phyloP scores from a whole-genome alignment of 495 filamentous ascomycete genomes.

The Lichenothelia convexa region DNA sequence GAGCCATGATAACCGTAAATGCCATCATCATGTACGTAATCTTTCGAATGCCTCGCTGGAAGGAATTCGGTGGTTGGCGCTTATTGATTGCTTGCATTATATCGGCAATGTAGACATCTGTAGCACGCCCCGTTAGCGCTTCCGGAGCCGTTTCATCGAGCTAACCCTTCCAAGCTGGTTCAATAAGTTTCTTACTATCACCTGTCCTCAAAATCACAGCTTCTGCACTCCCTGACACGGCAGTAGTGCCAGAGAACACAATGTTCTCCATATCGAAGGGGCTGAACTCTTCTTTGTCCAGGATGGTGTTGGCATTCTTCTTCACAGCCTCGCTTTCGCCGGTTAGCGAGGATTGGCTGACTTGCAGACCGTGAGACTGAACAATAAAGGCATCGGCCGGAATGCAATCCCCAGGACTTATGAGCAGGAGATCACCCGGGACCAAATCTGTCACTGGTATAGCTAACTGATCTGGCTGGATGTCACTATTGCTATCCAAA shows the following conservation, averaged over 20 bases:
- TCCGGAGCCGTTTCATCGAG: too few relatives aligned
- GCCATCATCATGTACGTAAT: slow-evolving; percentile 3
- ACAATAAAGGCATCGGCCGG: background rate
- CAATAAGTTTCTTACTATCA: background rate
- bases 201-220: slow-evolving; percentile 1
- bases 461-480: background rate
- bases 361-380: background rate
- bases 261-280: slow-evolving; percentile 2
- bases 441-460: background rate
- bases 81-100: background rate
- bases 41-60: slow-evolving; percentile 1
- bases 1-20: slow-evolving; percentile 2
- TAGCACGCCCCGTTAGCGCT: background rate
- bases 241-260: slow-evolving; percentile 1
- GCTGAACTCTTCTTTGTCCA: background rate
- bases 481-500: background rate
- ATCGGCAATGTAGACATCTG: background rate
- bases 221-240: background rate
- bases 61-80: background rate
- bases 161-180: too few relatives aligned
- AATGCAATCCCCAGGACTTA: background rate
- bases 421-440: background rate
- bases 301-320: background rate
- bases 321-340: background rate
- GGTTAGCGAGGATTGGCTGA: background rate